Base-by-base conservation (phyloP, 2,329 filamentous ascomycete species). In the Botrytis hyacinthi region DNA sequence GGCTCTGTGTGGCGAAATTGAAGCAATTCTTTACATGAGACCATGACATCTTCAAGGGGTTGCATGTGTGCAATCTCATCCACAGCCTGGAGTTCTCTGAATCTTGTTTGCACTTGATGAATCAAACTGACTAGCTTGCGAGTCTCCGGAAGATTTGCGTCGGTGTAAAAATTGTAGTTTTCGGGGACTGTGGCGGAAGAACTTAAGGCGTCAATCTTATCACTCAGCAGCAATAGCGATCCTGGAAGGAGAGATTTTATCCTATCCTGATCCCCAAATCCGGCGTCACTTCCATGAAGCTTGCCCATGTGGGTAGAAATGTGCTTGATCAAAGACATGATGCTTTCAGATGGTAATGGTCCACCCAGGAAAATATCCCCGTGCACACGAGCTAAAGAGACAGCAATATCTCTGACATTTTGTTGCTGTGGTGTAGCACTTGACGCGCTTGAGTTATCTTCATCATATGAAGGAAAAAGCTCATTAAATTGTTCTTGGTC, bases 151-250 rank as follows among this genome's bases (percentile, higher is more conserved):
- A 95, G 84, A 78, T 98, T 97, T 4, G 91, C 82, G 78, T 97
- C 91, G 0, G 88, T 91, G 82, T 99, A 99, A 81, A 99, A 98
- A 82, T 97, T 97, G 84, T 95, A 97, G 37, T 84, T 81, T 46
- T 82, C 82, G 0, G 82, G 77, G 4, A 84, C 79, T 7, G 83
- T 82, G 9, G 82, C 77, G 1, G 76, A 77, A 4, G 80, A 80
- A 35, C 80, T 81, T 69, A 87, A 86, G 54, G 84, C 83, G 54
- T 86, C 81, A 44, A 89, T 82, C 77, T 89, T 88, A 75, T 92
- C 88, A 73, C 91, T 86, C 1, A 97, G 82, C 0, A 88, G 83
- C 29, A 95, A 83, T 37, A 95, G 82, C 0, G 92, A 85, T 4
- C 89, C 88, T 2, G 93, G 87, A 40, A 97, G 84, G 66, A 94